Evolutionary conservation across 2,329 filamentous ascomycete genomes (phyloP).

Genomic region (Corniculantispora saksenae): DNA sequence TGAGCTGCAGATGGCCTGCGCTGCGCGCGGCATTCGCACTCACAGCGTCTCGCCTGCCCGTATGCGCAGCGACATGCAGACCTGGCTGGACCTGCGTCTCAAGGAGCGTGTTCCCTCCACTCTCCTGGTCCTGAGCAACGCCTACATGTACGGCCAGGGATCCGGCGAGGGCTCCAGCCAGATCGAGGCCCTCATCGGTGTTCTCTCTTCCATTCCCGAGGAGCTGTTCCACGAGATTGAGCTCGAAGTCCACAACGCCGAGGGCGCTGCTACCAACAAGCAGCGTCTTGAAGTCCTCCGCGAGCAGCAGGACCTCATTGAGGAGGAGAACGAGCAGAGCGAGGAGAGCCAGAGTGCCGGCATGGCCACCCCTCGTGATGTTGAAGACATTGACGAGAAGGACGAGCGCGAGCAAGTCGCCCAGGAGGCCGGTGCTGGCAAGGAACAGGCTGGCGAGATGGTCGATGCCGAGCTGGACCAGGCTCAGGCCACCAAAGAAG

Average conservation of each 20-base stretch:
- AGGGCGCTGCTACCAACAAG: constrained; percentile 97
- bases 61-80: constrained; percentile 84
- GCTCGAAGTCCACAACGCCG: constrained; percentile 93
- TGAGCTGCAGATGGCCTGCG: constrained; percentile 89
- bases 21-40: constrained; percentile 87
- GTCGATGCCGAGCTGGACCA: constrained; percentile 48
- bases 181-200: constrained; percentile 88
- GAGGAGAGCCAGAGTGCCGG: constrained; percentile 76
- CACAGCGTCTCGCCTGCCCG: constrained; percentile 87
- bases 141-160: constrained; percentile 92
- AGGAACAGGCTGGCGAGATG: constrained; percentile 55
- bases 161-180: constrained; percentile 87
- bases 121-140: constrained; percentile 91
- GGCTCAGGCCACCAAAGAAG: not conserved
- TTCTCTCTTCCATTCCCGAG: constrained; percentile 92
- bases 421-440: constrained; percentile 48
- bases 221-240: constrained; percentile 99
- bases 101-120: constrained; percentile 96
- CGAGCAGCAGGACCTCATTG: constrained; percentile 97
- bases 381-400: constrained; percentile 92
- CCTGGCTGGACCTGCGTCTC: constrained; percentile 91
- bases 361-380: constrained; percentile 76
- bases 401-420: constrained; percentile 66
- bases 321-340: constrained; percentile 94
- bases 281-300: constrained; percentile 96